phyloP scores from a whole-genome alignment of 495 filamentous ascomycete species.

The Hypoxylon fragiforme region DNA sequence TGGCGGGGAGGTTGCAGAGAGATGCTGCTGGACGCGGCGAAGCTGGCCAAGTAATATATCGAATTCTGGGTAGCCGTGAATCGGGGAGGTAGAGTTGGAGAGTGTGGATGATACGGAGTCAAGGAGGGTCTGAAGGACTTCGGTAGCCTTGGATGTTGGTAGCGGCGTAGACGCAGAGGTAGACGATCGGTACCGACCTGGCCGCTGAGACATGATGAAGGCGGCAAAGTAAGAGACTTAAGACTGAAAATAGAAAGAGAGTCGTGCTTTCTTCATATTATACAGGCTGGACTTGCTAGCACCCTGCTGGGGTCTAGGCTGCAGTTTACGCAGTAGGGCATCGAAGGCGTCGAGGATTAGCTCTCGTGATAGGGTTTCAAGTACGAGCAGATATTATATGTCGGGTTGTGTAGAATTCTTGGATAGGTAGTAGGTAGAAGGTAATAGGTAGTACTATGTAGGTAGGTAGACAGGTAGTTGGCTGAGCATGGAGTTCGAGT shows the following conservation, averaged over 20 bases:
- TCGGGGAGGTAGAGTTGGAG: conserved; percentile 16
- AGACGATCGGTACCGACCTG: conserved; percentile 63
- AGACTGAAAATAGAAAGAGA: conserved; percentile 18
- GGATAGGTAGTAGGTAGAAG: too few species aligned
- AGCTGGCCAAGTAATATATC: conserved; percentile 44
- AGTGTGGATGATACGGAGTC: conserved; percentile 50
- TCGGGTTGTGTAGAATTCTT: not conserved
- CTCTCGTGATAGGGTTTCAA: conserved; percentile 7
- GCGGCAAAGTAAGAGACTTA: conserved; percentile 20
- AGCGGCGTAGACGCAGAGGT: conserved; percentile 60
- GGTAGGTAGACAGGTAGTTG: too few species aligned
- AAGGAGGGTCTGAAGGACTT: conserved; percentile 63
- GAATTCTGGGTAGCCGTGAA: conserved; percentile 47
- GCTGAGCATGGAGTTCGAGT: not conserved
- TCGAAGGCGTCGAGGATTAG: conserved; percentile 32
- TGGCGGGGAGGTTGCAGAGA: conserved; percentile 49
- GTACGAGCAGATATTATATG: not conserved
- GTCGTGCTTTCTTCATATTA: conserved; percentile 33
- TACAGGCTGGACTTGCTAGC: conserved; percentile 21
- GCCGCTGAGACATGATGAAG: conserved; percentile 49
- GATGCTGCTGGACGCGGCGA: conserved; percentile 50
- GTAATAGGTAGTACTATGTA: too few species aligned
- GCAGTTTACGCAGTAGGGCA: conserved; percentile 33
- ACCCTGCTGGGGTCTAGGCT: conserved; percentile 42
- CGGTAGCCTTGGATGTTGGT: conserved; percentile 58